Base-by-base conservation (phyloP, 2,329 filamentous ascomycete genomes). In the Epichloe amarillans region DNA sequence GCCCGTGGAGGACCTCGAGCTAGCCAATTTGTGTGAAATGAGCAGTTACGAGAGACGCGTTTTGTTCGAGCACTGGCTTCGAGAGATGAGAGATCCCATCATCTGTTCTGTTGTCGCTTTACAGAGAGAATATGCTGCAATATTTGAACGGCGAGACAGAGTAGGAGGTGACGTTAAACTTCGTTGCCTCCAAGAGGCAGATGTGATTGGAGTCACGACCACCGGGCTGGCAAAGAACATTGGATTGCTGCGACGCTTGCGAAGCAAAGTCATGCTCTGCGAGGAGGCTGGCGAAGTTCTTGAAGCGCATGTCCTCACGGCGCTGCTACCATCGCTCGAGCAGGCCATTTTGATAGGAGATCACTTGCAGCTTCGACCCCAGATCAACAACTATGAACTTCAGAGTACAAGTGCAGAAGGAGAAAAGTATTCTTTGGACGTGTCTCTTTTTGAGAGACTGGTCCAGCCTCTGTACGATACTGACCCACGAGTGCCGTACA, bases 281-380 rank as follows among this genome's bases (percentile, higher is more conserved):
- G 83, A 87, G 60, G 83, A 87, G 58, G 83, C 83, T 2, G 83
- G 76, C 0, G 82, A 87, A 54, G 77, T 86, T 0, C 67, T 86
- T 35, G 83, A 87, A 60, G 70, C 77, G 0, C 81, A 86, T 52
- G 66, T 77, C 3, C 60, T 86, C 1, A 77, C 78, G 0, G 72
- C 81, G 0, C 61, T 86, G 4, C 65, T 83, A 0, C 80, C 80
- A 0, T 72, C 72, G 0, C 61, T 83, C 0, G 72, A 85, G 59
- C 82, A 86, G 52, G 65, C 71, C 5, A 77, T 85, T 17, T 69
- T 80, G 14, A 83, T 84, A 39, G 80, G 82, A 0, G 82, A 84
- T 56, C 80, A 83, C 52, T 65, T 72, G 19, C 80, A 84, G 57
- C 69, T 84, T 1, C 73, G 80, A 0, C 80, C 80, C 0, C 71